Evolutionary conservation across 371 early-diverging fungal species (phyloP), one percentile per base, ranked within the genome.

Genomic region (Polyrhizophydium stewartii): DNA sequence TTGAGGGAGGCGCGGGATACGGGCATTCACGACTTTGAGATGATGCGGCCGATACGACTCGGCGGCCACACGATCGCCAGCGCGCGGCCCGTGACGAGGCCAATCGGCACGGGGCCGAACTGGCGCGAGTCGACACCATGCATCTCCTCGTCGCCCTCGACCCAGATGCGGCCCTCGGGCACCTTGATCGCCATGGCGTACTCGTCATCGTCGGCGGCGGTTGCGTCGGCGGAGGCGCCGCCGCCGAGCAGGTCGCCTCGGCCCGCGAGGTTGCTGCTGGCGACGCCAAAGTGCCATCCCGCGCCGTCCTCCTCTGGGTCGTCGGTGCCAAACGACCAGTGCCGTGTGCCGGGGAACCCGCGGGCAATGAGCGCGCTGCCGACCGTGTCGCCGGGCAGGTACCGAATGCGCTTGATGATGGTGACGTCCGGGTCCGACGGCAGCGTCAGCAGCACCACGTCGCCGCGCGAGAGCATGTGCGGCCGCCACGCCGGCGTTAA

Each of bases 21-120:
- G n/a, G n/a, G n/a, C n/a, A n/a, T n/a, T n/a, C n/a, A n/a, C n/a
- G n/a, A n/a, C n/a, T n/a, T n/a, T n/a, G n/a, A n/a, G n/a, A n/a
- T n/a, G n/a, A n/a, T n/a, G n/a, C n/a, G n/a, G n/a, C n/a, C n/a
- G n/a, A n/a, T n/a, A n/a, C n/a, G n/a, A n/a, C n/a, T n/a, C n/a
- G 35, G 35, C 35, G 35, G 35, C 35, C 35, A 35, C 13, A 35
- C 35, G 35, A 35, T 13, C 3, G 7, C 35, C 35, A 87, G 71
- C 25, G 90, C 89, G 55, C 82, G 79, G 32, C 91, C 93, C 28
- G 78, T 72, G 50, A 93, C 68, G 50, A 93, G 66, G n/a, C 89
- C 92, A 71, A 87, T 78, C 0, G 92, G 83, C 2, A 93, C 87
- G 0, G 93, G 92, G 0, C 93, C 93, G 77, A 92, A 93, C 9